Evolutionary conservation across 1,284 basidiomycete species (phyloP).

Genomic region (Anthracocystis walkeri): DNA sequence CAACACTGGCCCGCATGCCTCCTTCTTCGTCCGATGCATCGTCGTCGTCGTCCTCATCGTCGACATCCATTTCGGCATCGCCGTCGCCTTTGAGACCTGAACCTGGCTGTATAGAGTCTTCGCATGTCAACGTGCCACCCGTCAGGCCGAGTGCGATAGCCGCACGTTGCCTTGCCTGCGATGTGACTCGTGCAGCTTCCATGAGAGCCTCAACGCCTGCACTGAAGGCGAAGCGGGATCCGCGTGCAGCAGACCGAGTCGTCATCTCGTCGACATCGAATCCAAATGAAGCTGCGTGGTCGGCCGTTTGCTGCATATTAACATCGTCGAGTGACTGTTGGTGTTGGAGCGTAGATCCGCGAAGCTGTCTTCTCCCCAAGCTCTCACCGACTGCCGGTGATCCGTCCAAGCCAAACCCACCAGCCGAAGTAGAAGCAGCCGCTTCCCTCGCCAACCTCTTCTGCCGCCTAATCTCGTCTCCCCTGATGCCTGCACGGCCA

Average conservation of each 20-base stretch:
- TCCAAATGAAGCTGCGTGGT: slow-evolving; percentile 1
- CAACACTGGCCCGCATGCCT: slow-evolving; percentile 16
- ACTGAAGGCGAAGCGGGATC: slow-evolving; percentile 32
- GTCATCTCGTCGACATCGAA: slow-evolving; percentile 14
- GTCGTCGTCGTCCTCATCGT: slow-evolving; percentile 34
- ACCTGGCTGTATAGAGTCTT: slow-evolving; percentile 28
- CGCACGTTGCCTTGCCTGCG: slow-evolving; percentile 41
- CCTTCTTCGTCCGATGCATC: slow-evolving; percentile 34
- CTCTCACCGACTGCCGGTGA: slow-evolving; percentile 2
- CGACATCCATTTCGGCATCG: slow-evolving; percentile 36
- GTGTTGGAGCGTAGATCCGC: slow-evolving; percentile 15
- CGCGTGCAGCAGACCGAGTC: slow-evolving; percentile 21
- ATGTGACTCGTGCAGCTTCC: slow-evolving; percentile 40
- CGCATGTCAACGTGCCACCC: slow-evolving; percentile 30
- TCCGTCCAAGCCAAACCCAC: background rate
- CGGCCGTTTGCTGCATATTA: slow-evolving; percentile 7
- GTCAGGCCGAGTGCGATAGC: slow-evolving; percentile 42
- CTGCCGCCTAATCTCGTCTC: slow-evolving; percentile 34
- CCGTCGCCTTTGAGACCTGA: slow-evolving; percentile 15
- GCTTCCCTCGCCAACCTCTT: slow-evolving; percentile 36
- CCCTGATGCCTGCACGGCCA: slow-evolving; percentile 41
- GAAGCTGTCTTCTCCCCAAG: slow-evolving; percentile 26
- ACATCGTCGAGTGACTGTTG: slow-evolving; percentile 15
- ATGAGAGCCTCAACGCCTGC: slow-evolving; percentile 43
- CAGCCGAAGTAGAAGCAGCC: slow-evolving; percentile 9